Base-by-base conservation (phyloP, 305 asterid species). In the Solanum hybrid region DNA sequence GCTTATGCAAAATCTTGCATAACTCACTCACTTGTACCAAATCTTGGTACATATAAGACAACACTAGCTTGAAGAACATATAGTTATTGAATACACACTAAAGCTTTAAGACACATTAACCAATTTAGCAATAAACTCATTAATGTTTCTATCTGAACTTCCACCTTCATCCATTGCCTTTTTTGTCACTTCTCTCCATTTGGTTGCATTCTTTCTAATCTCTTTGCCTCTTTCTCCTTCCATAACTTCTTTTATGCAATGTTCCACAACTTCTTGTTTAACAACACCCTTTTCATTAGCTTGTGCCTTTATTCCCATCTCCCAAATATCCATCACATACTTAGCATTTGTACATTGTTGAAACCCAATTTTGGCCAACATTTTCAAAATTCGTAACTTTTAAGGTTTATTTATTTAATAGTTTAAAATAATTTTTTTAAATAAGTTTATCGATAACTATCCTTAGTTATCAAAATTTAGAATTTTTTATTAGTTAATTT, bases 161-260 rank as follows among this genome's bases (percentile, higher is more conserved):
- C 93, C 93, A 27, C 91, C 89, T 41, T 24, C 76, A 34, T 41
- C 89, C 45, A 61, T 57, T 0, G 91, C 91, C 37, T 90, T 70
- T 26, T 7, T 15, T 1, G 90, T 65, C 15, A 88, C 33, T 65
- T 90, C 91, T 65, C 72, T 91, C 93, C 91, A 90, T 39, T 65
- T 90, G 6, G 3, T 27, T 12, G 91, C 89, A 76, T 90, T 91
- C 61, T 31, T 75, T 33, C 33, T 90, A 10, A 91, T 90, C 87
- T 90, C 88, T 26, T 90, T 15, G 31, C 91, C 80, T 22, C 17
- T 84, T 57, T 88, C 84, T 20, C 90, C 91, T 4, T 90, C 89
- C 89, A 65, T 89, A 2, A 88, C 89, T 38, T 89, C 79, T 15
- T 70, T 85, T 3, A 90, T 27, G 73, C 91, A 90, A 10, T 31